Conservation (phyloP, 345 rosid species). For the rapeseed (Brassica napus) region DNA sequence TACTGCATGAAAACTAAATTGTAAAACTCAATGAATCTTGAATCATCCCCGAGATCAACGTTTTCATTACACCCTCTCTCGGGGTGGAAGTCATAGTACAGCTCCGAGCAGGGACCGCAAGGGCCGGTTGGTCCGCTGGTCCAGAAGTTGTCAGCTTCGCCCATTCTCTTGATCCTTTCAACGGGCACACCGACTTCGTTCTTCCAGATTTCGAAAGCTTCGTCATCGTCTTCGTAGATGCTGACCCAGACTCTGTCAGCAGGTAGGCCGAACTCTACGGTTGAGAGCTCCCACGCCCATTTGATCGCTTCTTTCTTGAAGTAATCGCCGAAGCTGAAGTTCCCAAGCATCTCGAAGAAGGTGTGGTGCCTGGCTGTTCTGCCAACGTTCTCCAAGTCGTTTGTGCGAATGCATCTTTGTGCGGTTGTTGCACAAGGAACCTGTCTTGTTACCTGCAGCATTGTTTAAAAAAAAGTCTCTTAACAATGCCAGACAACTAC, state of each 20-base stretch:
- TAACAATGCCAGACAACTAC: no score
- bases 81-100: conserved; percentile 88
- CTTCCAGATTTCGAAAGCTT: conserved; percentile 85
- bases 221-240: conserved; percentile 82
- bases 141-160: conserved; percentile 96
- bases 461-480: not conserved
- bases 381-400: conserved; percentile 95
- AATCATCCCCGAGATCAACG: conserved; percentile 95
- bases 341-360: conserved; percentile 97
- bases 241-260: conserved; percentile 80
- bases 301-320: conserved; percentile 87
- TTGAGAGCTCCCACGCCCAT: conserved; percentile 99
- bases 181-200: conserved; percentile 76
- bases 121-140: conserved; percentile 92
- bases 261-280: conserved; percentile 68
- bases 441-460: conserved; percentile 69
- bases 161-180: conserved; percentile 85
- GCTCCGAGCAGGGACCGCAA: conserved; percentile 97
- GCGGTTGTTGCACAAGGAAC: conserved; percentile 85
- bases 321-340: conserved; percentile 96
- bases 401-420: conserved; percentile 90
- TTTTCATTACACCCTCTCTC: conserved; percentile 62
- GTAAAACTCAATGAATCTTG: conserved; percentile 89
- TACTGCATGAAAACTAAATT: conserved; percentile 96
- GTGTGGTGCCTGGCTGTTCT: conserved; percentile 86